Conservation (phyloP, 768 basidiomycete species). For the Exsudoporus frostii region DNA sequence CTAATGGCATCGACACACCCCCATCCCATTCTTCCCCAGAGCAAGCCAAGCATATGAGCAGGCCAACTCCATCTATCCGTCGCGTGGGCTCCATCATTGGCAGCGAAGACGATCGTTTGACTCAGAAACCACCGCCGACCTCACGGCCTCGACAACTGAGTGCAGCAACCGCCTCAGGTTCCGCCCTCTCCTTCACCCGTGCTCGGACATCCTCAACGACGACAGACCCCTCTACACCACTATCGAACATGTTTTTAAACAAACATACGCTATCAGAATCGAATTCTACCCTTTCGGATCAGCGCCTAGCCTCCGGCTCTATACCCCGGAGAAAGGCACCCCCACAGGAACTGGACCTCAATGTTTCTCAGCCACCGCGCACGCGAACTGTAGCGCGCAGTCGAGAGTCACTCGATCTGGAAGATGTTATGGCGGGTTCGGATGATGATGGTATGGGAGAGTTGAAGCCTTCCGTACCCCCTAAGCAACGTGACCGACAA, state of each 20-base stretch:
- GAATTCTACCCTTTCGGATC: conserved; percentile 30
- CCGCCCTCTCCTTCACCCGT: conserved; percentile 25
- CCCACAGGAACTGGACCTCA: conserved; percentile 31
- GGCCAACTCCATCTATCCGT: conserved; percentile 46
- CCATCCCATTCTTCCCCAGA: conserved; percentile 18
- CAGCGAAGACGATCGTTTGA: conserved; percentile 47
- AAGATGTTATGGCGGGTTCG: conserved; percentile 69
- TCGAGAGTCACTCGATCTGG: conserved; percentile 69
- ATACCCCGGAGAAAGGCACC: conserved; percentile 21
- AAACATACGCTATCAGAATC: conserved; percentile 30
- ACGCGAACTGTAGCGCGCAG: conserved; percentile 53
- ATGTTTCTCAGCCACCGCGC: conserved; percentile 17
- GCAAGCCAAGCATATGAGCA: conserved; percentile 20
- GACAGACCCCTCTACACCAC: conserved; percentile 24
- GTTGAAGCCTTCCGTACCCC: conserved; percentile 35
- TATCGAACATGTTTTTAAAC: conserved; percentile 15
- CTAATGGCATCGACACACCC: conserved; percentile 16
- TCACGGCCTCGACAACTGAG: conserved; percentile 47
- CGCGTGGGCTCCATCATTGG: conserved; percentile 64
- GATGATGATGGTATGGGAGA: conserved; percentile 51
- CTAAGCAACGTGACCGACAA: conserved; percentile 34
- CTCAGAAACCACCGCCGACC: conserved; percentile 34
- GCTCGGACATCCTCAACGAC: conserved; percentile 34
- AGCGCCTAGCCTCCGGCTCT: conserved; percentile 22
- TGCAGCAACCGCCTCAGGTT: conserved; percentile 40